Base-by-base conservation (phyloP, 106 monocot species). In the Acanthochlamys bracteata region DNA sequence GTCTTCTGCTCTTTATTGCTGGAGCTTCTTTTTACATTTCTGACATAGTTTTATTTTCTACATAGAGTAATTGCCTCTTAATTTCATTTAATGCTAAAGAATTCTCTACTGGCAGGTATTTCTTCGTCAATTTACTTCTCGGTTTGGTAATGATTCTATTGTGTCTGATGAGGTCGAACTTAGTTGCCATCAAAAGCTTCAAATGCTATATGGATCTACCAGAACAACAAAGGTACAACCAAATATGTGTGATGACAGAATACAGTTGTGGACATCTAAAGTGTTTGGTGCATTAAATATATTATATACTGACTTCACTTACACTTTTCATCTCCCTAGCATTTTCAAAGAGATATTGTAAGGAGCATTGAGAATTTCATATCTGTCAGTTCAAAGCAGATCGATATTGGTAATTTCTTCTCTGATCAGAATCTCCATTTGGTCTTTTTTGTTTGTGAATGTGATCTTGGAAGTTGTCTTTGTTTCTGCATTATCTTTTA, bases 101-200 rank as follows among this genome's bases (percentile, higher is more conserved):
- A 10, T 62, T 41, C 43, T 1, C 25, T 62, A 9, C 20, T 61
- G 63, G 24, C 78, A 96, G 96, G 82, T 90, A 53, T 82, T 91
- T 66, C 60, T 71, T 17, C 90, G 69, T 74, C 96, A 96, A 77
- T 88, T 96, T 63, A 83, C 80, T 66, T 80, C 67, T 17, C 82
- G 84, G 14, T 76, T 69, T 74, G 68, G 77, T 56, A 65, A 83
- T 58, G 91, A 83, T 68, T 69, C 66, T 62, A 65, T 59, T 57
- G 33, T 78, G 60, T 55, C 72, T 39, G 88, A 91, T 75, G 85
- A 85, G 65, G 64, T 71, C 11, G 96, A 96, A 60, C 71, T 76
- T 57, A 59, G 79, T 10, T 91, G 85, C 69, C 78, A 83, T 55
- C 78, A 91, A 61, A 85, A 88, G 51, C 88, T 96, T 45, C 80